These are phyloP conservation scores for Phlegmacium glaucopus DNA, from an alignment of 768 basidiomycete species.

Conservation along the genomic window DNA sequence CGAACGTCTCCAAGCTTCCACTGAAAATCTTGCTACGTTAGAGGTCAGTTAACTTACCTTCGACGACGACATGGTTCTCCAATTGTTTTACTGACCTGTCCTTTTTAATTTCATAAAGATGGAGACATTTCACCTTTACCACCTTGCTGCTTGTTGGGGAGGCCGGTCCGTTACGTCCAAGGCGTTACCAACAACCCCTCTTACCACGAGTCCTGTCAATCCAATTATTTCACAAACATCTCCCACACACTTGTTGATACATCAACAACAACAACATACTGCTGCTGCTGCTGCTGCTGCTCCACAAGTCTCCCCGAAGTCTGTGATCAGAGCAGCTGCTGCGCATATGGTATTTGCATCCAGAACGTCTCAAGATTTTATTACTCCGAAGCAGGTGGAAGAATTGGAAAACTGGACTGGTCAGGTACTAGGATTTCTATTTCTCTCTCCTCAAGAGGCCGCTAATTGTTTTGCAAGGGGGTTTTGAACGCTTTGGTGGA, in stretches of 20 bases:
- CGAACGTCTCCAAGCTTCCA: slow-evolving; percentile 44
- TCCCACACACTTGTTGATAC: too few species aligned
- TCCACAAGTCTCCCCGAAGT: slow-evolving; percentile 17
- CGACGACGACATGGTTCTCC: too few species aligned
- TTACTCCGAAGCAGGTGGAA: slow-evolving; percentile 62
- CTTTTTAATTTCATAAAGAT: slow-evolving; percentile 44
- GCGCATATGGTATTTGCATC: slow-evolving; percentile 84
- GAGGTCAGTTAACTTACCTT: slow-evolving; percentile 47
- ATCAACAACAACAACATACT: too few species aligned
- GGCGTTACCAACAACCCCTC: slow-evolving; percentile 35
- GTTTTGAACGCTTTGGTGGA: slow-evolving; percentile 55
- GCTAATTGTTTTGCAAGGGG: slow-evolving; percentile 26
- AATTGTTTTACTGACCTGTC: too few species aligned
- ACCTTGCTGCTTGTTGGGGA: slow-evolving; percentile 72
- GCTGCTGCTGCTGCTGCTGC: too few species aligned
- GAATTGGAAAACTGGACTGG: slow-evolving; percentile 62
- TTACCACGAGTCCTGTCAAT: slow-evolving; percentile 40
- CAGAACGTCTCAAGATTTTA: slow-evolving; percentile 68
- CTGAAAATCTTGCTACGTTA: slow-evolving; percentile 57
- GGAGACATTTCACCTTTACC: slow-evolving; percentile 82
- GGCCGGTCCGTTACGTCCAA: slow-evolving; percentile 24
- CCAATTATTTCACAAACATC: slow-evolving; percentile 32
- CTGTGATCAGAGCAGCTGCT: slow-evolving; percentile 68
- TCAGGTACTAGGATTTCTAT: slow-evolving; percentile 26
- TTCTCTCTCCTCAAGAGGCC: neutral